Evolutionary conservation across 768 basidiomycete species (phyloP).

Genomic region (Tricholoma bakamatsutake): DNA sequence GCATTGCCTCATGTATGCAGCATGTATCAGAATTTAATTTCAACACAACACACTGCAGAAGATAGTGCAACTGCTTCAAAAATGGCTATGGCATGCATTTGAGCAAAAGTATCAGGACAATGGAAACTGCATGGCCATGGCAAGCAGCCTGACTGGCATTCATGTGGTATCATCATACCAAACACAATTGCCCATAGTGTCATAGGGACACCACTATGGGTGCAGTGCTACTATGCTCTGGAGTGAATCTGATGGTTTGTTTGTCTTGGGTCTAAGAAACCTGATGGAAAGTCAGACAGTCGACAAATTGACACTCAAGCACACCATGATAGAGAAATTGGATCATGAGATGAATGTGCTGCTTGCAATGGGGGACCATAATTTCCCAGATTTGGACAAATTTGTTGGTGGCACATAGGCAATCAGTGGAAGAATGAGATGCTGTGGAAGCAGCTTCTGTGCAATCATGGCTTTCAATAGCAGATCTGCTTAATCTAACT

Average conservation of each 20-base stretch:
- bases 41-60: not conserved
- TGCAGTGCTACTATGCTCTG: not conserved
- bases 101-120: not conserved
- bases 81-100: constrained; percentile 4
- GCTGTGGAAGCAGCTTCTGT: not conserved
- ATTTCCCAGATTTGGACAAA: not conserved
- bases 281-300: not conserved
- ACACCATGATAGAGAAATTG: not conserved
- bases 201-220: not conserved
- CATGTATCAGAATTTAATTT: too few species aligned
- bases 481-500: not conserved
- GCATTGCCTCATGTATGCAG: too few species aligned
- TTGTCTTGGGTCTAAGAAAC: not conserved
- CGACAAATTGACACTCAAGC: not conserved
- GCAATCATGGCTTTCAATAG: not conserved
- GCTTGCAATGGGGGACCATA: not conserved
- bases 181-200: constrained; percentile 3
- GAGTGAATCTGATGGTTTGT: not conserved
- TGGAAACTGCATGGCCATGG: constrained; percentile 4
- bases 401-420: not conserved
- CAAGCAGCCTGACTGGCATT: constrained; percentile 2
- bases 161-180: constrained; percentile 1
- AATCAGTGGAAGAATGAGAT: not conserved
- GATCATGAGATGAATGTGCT: not conserved
- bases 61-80: constrained; percentile 1